Base-by-base conservation (phyloP, 331 rosid species). In the Pyrus hybrid region DNA sequence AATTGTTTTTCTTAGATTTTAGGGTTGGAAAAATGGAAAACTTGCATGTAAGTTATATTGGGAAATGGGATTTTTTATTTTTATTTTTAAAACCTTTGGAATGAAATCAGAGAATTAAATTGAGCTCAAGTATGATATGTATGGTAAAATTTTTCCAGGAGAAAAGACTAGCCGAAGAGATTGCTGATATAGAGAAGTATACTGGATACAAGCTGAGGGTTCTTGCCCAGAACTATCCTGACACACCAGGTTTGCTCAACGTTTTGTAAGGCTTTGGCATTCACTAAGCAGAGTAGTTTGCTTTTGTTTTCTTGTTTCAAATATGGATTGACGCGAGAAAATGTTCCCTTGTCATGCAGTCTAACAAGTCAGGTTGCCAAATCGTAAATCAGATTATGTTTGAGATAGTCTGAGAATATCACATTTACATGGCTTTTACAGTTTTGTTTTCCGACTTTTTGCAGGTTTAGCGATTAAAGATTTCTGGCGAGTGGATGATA, bases 401-500 rank as follows among this genome's bases (percentile, higher is more conserved):
- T 7, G 68, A 72, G 35, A 62, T 13, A 62, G 20, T 64, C 14
- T 62, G 67, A 21, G 7, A 58, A 58, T 23, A 22, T 58, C 5
- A 58, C 14, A 10, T 22, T 58, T 21, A 22, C 64, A 37, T 37
- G 45, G 45, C 2, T 9, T 37, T 37, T 37, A 37, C 45, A 37
- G 13, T 37, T 37, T 37, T 37, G 45, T 37, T 37, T 37, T 37
- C 33, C 68, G 2, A 63, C 9, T n/a, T 17, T 18, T 70, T 82
- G 64, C 83, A 93, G 98, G 97, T 60, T 87, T 94, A 90, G 97
- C 99, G 9, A 77, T 94, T 58, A 94, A 87, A 78, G 97, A 89
- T 71, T 94, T 87, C 70, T 94, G 99, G 99, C 90, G 85, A 87
- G 96, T 94, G 80, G 97, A 94, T 90, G 99, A 94, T 72, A 90